Evolutionary conservation across 805 yeast genomes (phyloP).

Genomic region (Yamadazyma sp.): DNA sequence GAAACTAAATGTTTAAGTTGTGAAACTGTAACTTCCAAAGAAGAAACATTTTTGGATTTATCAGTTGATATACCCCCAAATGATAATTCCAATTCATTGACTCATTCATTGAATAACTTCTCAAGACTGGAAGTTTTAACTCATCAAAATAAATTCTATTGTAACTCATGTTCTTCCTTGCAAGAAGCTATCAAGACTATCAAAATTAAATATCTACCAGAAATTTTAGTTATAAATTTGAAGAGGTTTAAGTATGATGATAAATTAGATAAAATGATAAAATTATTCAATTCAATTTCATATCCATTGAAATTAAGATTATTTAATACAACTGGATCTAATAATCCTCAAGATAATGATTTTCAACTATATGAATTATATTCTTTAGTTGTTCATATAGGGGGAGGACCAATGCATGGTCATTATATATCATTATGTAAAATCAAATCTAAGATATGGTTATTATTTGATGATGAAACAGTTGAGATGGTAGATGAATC

Average conservation of each 20-base stretch:
- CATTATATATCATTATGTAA: conserved; percentile 89
- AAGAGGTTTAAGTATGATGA: conserved; percentile 93
- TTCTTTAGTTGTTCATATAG: conserved; percentile 89
- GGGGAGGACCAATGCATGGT: conserved; percentile 98
- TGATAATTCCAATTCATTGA: conserved; percentile 53
- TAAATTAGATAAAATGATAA: conserved; percentile 72
- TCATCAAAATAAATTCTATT: conserved; percentile 87
- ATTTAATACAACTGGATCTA: conserved; percentile 55
- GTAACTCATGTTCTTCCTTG: conserved; percentile 83
- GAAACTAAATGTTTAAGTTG: conserved; percentile 90
- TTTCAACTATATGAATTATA: conserved; percentile 66
- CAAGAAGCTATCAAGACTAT: conserved; percentile 94
- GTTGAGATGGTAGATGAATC: conserved; percentile 84
- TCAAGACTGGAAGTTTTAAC: conserved; percentile 81
- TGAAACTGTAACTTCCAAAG: conserved; percentile 75
- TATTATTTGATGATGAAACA: conserved; percentile 91
- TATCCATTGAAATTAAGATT: conserved; percentile 74
- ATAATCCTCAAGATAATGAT: conserved; percentile 24
- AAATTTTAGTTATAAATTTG: conserved; percentile 75
- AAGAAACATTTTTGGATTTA: conserved; percentile 83
- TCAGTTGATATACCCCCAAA: conserved; percentile 79
- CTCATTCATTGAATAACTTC: conserved; percentile 77
- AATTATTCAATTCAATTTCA: conserved; percentile 78
- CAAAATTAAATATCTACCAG: conserved; percentile 74
- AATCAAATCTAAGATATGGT: conserved; percentile 78